A percentile compares a stretch with the other conserved stretches of the same genome.
phyloP scores from a whole-genome alignment of 2,329 filamentous ascomycete genomes.

The Calonectria pseudoturangicola region DNA sequence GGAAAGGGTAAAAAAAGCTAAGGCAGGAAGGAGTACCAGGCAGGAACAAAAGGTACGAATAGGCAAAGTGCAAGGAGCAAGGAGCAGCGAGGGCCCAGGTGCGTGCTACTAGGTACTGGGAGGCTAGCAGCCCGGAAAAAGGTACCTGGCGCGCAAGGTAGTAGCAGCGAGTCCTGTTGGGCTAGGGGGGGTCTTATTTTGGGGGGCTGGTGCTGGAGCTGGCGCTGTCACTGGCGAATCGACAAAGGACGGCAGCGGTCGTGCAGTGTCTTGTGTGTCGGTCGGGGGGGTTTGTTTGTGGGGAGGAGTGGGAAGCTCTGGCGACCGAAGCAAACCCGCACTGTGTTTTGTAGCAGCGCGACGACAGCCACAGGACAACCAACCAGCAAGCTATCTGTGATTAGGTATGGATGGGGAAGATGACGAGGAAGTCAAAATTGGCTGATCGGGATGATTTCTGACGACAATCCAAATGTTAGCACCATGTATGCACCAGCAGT shows the following conservation, averaged over 20 bases:
- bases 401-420: background rate
- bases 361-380: constrained; percentile 12
- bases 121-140: constrained; percentile 16
- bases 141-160: constrained; percentile 40
- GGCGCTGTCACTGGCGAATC: constrained; percentile 24
- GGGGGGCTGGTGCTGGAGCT: constrained; percentile 38
- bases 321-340: constrained; percentile 33
- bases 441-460: constrained; percentile 32
- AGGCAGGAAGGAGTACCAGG: constrained; percentile 47
- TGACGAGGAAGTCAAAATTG: constrained; percentile 32
- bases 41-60: constrained; percentile 40
- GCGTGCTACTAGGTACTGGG: constrained; percentile 17
- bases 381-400: constrained; percentile 12
- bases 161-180: constrained; percentile 26
- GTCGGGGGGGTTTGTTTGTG: background rate
- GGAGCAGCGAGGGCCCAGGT: constrained; percentile 32
- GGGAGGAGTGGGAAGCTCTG: background rate
- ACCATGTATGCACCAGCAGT: constrained; percentile 15
- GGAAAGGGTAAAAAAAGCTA: constrained; percentile 38
- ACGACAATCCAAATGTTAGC: constrained; percentile 33
- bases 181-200: constrained; percentile 38
- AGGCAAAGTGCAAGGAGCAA: constrained; percentile 37
- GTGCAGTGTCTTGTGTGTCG: constrained; percentile 28
- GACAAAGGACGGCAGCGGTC: constrained; percentile 33
- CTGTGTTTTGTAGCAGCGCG: constrained; percentile 48